These are phyloP conservation scores for Dillenia turbinata DNA, from an alignment of 164 flowering plant species.

Conservation along the genomic window DNA sequence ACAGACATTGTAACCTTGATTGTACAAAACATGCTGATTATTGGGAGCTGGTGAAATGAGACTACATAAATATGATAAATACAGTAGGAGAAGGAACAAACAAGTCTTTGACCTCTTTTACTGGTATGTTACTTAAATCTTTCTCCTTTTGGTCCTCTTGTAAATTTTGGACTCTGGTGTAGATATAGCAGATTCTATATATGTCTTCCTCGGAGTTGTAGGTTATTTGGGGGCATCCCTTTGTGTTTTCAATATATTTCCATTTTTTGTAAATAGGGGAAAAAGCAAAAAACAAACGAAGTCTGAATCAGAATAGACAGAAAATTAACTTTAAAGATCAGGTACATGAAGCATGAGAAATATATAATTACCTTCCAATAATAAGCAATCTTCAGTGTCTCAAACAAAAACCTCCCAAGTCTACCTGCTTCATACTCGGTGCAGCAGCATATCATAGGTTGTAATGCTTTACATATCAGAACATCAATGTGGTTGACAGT, in stretches of 20 bases:
- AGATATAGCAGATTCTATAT: too few species aligned
- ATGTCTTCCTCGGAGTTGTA: too few species aligned
- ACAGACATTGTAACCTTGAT: too few species aligned
- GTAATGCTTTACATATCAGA: conserved; percentile 92
- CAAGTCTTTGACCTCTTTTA: too few species aligned
- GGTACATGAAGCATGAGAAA: background rate
- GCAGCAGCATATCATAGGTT: conserved; percentile 99
- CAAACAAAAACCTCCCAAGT: conserved; percentile 87
- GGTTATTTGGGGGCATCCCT: too few species aligned
- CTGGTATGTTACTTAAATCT: too few species aligned
- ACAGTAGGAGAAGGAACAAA: too few species aligned
- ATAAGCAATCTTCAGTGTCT: conserved; percentile 93
- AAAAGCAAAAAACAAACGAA: background rate
- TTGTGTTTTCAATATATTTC: background rate
- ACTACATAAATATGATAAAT: too few species aligned
- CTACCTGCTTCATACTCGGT: conserved; percentile 98
- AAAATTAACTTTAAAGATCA: background rate
- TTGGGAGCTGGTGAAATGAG: too few species aligned
- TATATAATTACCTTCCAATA: conserved; percentile 76
- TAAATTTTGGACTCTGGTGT: too few species aligned
- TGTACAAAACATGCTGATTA: too few species aligned
- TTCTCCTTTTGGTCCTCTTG: too few species aligned
- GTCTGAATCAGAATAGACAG: background rate
- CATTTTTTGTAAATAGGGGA: background rate
- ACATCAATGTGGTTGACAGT: conserved; percentile 99